Conservation (phyloP, 805 yeast species). For the Suhomyces xylopsoci region DNA sequence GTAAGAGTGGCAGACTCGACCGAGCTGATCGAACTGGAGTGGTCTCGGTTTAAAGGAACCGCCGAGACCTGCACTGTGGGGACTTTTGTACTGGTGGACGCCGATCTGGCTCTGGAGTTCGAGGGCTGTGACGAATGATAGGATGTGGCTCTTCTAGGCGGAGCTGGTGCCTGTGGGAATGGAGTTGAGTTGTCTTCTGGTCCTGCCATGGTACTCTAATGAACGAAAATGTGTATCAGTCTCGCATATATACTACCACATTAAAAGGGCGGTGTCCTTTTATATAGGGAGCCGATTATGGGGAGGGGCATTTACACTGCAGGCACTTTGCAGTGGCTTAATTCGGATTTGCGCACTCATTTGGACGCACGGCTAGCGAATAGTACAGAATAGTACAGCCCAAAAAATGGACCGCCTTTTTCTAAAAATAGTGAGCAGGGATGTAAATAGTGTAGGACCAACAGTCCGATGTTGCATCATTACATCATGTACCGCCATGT, state of each 20-base stretch:
- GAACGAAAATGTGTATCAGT: neutral
- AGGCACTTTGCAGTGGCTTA: neutral
- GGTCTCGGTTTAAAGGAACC: constrained; percentile 14
- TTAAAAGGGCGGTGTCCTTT: neutral
- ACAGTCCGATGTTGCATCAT: neutral
- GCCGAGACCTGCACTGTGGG: constrained; percentile 5
- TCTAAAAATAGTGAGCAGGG: neutral
- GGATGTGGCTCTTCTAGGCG: constrained; percentile 3
- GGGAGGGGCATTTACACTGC: neutral
- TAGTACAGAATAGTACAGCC: neutral
- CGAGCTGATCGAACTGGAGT: constrained; percentile 23
- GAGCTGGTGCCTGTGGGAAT: neutral
- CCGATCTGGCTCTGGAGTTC: constrained; percentile 12
- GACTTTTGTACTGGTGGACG: constrained; percentile 1
- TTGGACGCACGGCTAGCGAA: neutral
- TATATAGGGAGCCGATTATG: neutral
- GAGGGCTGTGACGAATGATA: neutral
- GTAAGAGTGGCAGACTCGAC: constrained; percentile 11
- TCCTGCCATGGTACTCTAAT: neutral
- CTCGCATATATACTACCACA: neutral
- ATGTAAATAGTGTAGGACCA: neutral
- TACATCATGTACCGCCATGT: no score
- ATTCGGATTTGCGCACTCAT: neutral
- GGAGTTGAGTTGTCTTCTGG: neutral
- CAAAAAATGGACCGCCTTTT: neutral